Evolutionary conservation across 2,329 filamentous ascomycete species (phyloP), one percentile per base, ranked within the genome.

Genomic region (Ustilaginoidea virens): DNA sequence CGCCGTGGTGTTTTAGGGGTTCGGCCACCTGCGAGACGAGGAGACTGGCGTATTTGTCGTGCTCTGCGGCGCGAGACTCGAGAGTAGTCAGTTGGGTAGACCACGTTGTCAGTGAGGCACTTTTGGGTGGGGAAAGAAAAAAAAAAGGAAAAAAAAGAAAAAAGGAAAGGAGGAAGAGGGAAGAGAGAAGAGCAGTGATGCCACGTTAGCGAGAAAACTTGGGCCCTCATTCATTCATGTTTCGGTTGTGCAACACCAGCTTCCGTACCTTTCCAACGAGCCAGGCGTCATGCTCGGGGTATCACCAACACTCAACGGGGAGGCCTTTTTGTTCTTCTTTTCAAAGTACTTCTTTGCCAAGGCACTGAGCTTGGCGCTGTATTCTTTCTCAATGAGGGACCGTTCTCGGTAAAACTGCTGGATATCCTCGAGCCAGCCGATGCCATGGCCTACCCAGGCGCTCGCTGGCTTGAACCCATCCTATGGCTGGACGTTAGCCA

Each of bases 361-460:
- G 3, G 74, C 74, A 42, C 72, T 80, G 39, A 98, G 73, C 56
- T 87, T 96, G 38, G 78, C 69, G 44, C 82, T 80, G 53, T 98
- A 96, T 52, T 98, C 92, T 58, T 93, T 94, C 59, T 98, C 90
- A 51, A 98, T 93, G 20, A 63, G 74, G 48, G 83, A 82, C 33
- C 92, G 74, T 56, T 98, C 90, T 39, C 90, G 81, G 63, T 96
- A 98, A 62, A 96, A 98, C 48, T 82, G 76, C 53, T 98, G 83
- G 38, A 98, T 81, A 45, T 98, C 90, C 46, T 94, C 87, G 34
- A 98, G 74, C 87, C 87, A 98, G 40, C 71, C 64, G 51, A 98
- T 92, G 39, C 87, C 85, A 52, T 81, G 76, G 38, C 74, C 66
- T 33, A 92, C 81, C 90, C 90, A 98, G 45, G 69, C 73, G 58